Evolutionary conservation across 345 rosid genomes (phyloP), one percentile per base, ranked within the genome.

Genomic region (Aquilaria malaccensis): DNA sequence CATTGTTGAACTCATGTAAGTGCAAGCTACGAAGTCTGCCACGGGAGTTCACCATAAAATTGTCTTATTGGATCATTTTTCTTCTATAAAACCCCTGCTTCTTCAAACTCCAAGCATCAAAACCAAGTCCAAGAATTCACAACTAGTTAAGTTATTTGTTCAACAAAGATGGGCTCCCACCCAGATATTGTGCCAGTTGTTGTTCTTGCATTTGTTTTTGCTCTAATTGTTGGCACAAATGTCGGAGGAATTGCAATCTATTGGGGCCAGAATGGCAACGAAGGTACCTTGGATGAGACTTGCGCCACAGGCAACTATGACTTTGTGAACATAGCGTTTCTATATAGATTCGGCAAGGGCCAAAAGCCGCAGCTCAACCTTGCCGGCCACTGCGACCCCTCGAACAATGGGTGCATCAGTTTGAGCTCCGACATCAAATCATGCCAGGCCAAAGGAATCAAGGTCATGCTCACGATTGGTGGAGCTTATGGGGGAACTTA

Each of bases 291-390:
- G 1, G 59, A 46, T 2, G 59, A 30, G 3, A 54, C 57, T 29
- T 54, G 57, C 12, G 41, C 32, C 57, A 54, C 57, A 9, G 12
- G 57, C 4, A 54, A 54, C 33, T 54, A 15, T 29, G 32, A 22
- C 31, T 54, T 22, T 9, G 57, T 54, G 12, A 54, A 54, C 57
- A 54, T 54, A 54, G 57, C 57, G 2, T 54, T 54, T 29, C 57
- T 54, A 7, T 6, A 30, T 2, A 15, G 9, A 54, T 54, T 54
- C 30, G 57, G 57, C 32, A 30, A 30, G 6, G 57, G 57, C 12
- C 57, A 30, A 11, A 22, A 14, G 11, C 57, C 57, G 12, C 10
- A 22, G 57, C 30, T 54, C 9, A 54, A 54, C 57, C 33, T 54
- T 0, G 57, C 57, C 13, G 57, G 57, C 57, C 57, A 54, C 57